These are phyloP conservation scores for Capsicum rhomboideum DNA, from an alignment of 257 asterid species.

Conservation along the genomic window DNA sequence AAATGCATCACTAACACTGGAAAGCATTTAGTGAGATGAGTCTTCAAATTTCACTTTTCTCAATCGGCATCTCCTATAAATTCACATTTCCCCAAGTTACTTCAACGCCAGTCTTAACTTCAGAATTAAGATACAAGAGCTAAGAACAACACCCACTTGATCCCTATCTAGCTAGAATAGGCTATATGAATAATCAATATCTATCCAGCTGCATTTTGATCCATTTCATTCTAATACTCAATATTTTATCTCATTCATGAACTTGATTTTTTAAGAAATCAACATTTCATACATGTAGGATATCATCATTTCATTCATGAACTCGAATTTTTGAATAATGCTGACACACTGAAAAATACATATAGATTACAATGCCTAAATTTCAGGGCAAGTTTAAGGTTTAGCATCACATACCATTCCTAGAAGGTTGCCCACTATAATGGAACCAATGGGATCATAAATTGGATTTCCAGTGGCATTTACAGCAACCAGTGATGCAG, in stretches of 20 bases:
- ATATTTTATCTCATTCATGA: background rate
- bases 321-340: background rate
- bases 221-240: background rate
- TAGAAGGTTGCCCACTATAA: slow-evolving; percentile 87
- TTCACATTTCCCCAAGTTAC: background rate
- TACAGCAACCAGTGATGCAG: slow-evolving; percentile 93
- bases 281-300: background rate
- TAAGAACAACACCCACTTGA: background rate
- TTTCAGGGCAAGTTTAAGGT: background rate
- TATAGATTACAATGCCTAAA: background rate
- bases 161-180: background rate
- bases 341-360: background rate
- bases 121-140: background rate
- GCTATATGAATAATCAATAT: background rate
- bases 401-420: slow-evolving; percentile 69
- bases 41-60: background rate
- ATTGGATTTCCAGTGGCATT: slow-evolving; percentile 85
- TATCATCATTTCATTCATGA: background rate
- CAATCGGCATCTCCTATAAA: background rate
- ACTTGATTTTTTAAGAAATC: background rate
- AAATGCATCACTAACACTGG: background rate
- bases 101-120: background rate
- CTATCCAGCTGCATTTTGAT: background rate
- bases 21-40: background rate
- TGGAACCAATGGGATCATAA: slow-evolving; percentile 95